Evolutionary conservation across 23 red algal genomes (phyloP), one percentile per base, ranked within the genome.

Genomic region (Porphyridium purpureum): DNA sequence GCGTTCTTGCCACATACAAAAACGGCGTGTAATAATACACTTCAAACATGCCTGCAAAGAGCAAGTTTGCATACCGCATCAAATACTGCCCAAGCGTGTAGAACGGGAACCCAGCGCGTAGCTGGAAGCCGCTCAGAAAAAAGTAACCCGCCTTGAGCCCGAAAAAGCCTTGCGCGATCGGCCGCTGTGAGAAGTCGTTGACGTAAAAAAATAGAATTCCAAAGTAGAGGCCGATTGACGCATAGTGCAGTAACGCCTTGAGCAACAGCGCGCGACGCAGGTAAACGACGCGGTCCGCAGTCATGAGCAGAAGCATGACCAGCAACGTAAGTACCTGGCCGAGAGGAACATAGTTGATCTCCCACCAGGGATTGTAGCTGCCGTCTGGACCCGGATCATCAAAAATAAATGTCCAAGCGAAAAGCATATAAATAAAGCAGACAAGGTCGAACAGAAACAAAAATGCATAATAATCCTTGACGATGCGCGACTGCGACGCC

Each of bases 61-160:
- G 35, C 4, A 53, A 77, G 48, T 66, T 64, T n/a, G n/a, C n/a
- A n/a, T n/a, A n/a, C 20, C 72, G 49, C 33, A 77, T 29, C 33
- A 77, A 27, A 31, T 36, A 77, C 42, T 77, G 72, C 24, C 57
- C 59, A 4, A 52, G 54, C 3, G 72, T 77, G 53, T 77, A 77
- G 7, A 66, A 27, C 27, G 72, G 72, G 55, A 65, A 77, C 22
- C 72, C 72, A n/a, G 50, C 21, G 29, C 72, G 72, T 9, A 77
- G 53, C 55, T 77, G 72, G 2, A 77, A 20, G 7, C 72, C 72
- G 60, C 72, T 66, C 0, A 77, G 23, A 9, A 77, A 47, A 66
- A 77, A 77, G 24, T 64, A 77, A 20, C 64, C 35, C 21, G 50
- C 50, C 52, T 63, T 77, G 48, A 77, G 28, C 7, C 64, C 30